Percentiles rank a stretch among this genome's conserved stretches.
These are phyloP conservation scores for Kappamyces sp. DNA, from an alignment of 192 early-diverging fungal genomes.

Conservation along the genomic window DNA sequence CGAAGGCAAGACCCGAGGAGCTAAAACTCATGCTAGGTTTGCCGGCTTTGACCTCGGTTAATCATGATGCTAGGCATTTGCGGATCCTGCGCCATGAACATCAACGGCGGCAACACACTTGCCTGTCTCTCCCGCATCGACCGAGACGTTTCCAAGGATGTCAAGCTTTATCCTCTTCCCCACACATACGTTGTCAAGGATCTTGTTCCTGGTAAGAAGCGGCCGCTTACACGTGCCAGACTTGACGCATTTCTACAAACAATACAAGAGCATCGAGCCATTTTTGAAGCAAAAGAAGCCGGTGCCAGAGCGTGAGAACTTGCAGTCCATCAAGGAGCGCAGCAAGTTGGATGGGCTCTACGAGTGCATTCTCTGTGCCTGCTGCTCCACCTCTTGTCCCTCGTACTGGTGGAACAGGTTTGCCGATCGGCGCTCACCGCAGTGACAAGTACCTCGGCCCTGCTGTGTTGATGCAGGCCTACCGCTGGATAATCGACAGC, in stretches of 20 bases:
- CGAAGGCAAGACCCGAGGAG: slow-evolving; percentile 96
- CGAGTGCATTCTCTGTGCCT: slow-evolving; percentile 97
- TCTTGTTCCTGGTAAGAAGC: slow-evolving; percentile 65
- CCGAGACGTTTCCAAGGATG: slow-evolving; percentile 48
- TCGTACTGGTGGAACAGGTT: slow-evolving; percentile 92
- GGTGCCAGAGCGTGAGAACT: slow-evolving; percentile 71
- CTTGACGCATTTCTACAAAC: slow-evolving; percentile 94
- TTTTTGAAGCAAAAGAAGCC: slow-evolving; percentile 85
- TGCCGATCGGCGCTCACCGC: not conserved
- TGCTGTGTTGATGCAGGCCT: slow-evolving; percentile 93
- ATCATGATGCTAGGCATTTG: slow-evolving; percentile 56
- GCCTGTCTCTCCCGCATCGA: slow-evolving; percentile 89
- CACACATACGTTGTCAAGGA: slow-evolving; percentile 98
- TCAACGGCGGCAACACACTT: slow-evolving; percentile 89
- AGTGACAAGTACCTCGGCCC: slow-evolving; percentile 80
- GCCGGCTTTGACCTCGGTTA: slow-evolving; percentile 83
- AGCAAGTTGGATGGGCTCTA: slow-evolving; percentile 94
- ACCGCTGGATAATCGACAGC: slow-evolving; percentile 97
- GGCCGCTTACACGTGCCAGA: slow-evolving; percentile 34
- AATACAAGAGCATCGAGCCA: slow-evolving; percentile 96
- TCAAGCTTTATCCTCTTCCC: slow-evolving; percentile 93
- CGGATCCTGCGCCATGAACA: slow-evolving; percentile 98
- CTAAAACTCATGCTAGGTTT: slow-evolving; percentile 86
- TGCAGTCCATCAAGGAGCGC: slow-evolving; percentile 89
- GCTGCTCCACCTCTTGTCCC: slow-evolving; percentile 94